These are phyloP conservation scores for Agastache rugosa DNA, from an alignment of 257 asterid genomes.

Conservation along the genomic window DNA sequence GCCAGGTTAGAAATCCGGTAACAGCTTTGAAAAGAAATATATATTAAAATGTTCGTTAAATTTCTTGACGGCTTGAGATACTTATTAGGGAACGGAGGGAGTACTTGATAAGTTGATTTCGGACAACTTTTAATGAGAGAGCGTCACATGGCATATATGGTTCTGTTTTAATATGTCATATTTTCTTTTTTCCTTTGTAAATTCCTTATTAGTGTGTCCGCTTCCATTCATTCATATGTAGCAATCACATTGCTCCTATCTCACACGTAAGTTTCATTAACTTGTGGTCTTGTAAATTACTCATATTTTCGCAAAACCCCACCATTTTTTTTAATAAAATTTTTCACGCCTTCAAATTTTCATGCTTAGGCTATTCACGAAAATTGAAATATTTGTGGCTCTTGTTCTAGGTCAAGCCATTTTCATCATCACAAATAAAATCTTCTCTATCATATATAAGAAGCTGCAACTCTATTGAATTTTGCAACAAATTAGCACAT, in stretches of 20 bases:
- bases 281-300: neutral
- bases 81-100: no score
- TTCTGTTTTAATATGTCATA: neutral
- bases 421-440: conserved; percentile 7
- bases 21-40: no score
- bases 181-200: neutral
- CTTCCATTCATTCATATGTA: neutral
- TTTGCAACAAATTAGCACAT: neutral
- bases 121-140: no score
- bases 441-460: neutral
- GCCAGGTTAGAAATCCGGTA: no score
- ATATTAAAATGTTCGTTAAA: no score
- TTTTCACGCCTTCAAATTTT: neutral
- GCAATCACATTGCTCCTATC: neutral
- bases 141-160: no score
- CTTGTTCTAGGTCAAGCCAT: neutral
- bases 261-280: neutral
- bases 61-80: no score
- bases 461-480: neutral
- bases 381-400: conserved; percentile 8
- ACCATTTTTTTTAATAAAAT: neutral
- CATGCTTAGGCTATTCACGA: neutral
- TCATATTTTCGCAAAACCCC: neutral
- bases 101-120: no score
- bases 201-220: neutral